A percentile compares a stretch with the other conserved stretches of the same genome.
These are phyloP conservation scores for Orbilia oligospora DNA, from an alignment of 2,329 filamentous ascomycete genomes.

Conservation along the genomic window DNA sequence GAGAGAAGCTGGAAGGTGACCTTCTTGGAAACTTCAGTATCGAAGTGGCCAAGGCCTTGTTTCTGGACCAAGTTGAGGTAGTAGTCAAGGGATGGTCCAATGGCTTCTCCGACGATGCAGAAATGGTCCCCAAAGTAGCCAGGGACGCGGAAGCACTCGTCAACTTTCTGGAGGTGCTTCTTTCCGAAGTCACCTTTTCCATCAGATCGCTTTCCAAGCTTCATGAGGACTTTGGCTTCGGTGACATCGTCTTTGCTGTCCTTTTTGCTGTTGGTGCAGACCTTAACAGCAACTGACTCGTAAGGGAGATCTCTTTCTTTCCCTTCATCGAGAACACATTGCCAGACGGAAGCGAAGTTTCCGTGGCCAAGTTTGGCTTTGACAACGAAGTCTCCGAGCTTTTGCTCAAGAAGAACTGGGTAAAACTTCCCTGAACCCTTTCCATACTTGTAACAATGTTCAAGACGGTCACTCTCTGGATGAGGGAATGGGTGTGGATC, in stretches of 20 bases:
- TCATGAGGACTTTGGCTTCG: constrained; percentile 47
- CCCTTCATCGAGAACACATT: constrained; percentile 38
- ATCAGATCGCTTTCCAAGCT: constrained; percentile 42
- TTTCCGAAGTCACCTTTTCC: constrained; percentile 54
- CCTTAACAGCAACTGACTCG: constrained; percentile 55
- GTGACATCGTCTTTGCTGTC: constrained; percentile 52
- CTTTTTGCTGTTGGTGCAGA: constrained; percentile 59
- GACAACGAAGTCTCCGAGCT: constrained; percentile 51
- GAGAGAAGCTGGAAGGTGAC: constrained; percentile 48
- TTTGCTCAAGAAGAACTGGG: constrained; percentile 50
- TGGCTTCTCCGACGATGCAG: constrained; percentile 50
- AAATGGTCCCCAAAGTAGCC: constrained; percentile 57
- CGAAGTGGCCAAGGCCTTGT: constrained; percentile 46
- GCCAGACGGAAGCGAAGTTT: constrained; percentile 57
- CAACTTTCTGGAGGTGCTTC: constrained; percentile 43
- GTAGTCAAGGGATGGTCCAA: constrained; percentile 55
- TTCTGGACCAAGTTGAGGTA: constrained; percentile 53
- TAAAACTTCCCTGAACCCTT: constrained; percentile 54
- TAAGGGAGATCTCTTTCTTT: constrained; percentile 30
- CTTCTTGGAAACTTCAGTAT: constrained; percentile 51
- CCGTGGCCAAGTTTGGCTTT: constrained; percentile 58
- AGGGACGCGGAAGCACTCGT: constrained; percentile 46
- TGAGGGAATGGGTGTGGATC: constrained; percentile 57
- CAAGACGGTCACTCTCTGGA: constrained; percentile 52
- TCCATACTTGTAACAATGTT: constrained; percentile 59